Base-by-base conservation (phyloP, 345 rosid genomes). In the Noccaea bulbosa region DNA sequence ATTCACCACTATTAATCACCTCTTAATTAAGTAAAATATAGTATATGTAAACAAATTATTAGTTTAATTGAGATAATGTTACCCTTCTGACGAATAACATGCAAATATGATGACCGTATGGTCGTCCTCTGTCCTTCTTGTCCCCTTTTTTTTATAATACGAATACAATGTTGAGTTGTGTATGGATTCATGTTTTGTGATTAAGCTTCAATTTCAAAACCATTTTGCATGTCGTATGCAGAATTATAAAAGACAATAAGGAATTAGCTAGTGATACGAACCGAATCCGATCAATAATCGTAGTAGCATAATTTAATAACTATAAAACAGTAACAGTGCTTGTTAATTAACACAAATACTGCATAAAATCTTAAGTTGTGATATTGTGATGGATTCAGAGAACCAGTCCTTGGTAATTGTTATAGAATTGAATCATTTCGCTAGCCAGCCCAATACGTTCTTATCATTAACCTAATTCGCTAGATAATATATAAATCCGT, bases 61-160 rank as follows among this genome's bases (percentile, higher is more conserved):
- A 65, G n/a, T 67, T 27, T 67, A 44, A 15, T 46, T 11, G 35
- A 51, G 73, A 67, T 67, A 74, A 74, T 67, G 78, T 67, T 74
- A 22, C 46, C 43, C 48, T 60, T 61, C 73, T 67, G 64, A 74
- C 73, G 69, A 74, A 67, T 60, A 74, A 74, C 78, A 74, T 74
- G 78, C 63, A 10, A 34, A 67, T 11, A 74, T 74, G 49, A 74
- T 74, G 49, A 74, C 62, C 68, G 67, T 67, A 51, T 44, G 73
- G 62, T 74, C 73, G 51, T 67, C 73, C 63, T 27, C 63, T 74
- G 78, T 74, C 69, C 69, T 59, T 67, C 43, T 52, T 74, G 78
- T 67, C 72, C 73, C 78, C n/a, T 2, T 15, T 53, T 22, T 24
- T 37, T 12, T 0, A 16, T 65, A 56, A 55, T 65, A 16, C 27